Base-by-base conservation (phyloP, 75 land plant species). In the Adiantum capillusveneris region DNA sequence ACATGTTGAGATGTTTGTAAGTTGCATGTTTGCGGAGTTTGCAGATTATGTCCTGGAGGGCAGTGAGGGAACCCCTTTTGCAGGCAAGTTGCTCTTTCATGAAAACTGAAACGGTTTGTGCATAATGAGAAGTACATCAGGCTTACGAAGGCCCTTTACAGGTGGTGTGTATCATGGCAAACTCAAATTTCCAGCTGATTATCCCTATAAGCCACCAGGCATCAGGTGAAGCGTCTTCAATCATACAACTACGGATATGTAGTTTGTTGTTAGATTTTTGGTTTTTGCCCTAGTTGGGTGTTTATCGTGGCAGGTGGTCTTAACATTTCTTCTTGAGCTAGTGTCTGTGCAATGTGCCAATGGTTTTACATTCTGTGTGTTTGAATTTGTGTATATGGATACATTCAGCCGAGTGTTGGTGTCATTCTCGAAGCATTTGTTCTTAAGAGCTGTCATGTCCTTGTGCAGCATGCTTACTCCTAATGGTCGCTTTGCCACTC, bases 21-120 rank as follows among this genome's bases (percentile, higher is more conserved):
- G 58, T 20, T 53, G 5, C 5, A 18, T 25, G 27, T 59, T 9
- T 58, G 14, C 24, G 0, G 16, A 1, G 39, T 65, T 67, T 64
- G 45, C 84, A 92, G 97, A 92, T 83, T 92, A 85, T 80, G 97
- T 92, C 7, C 63, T 92, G 64, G 97, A 92, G 57, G 97, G 97
- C 37, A 92, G 97, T 68, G 76, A 84, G 66, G 95, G 86, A 2
- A 92, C 97, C 20, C 86, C 97, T 31, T 92, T 88, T 77, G 84
- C 80, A 75, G 97, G 97, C 85, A 58, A 53, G 53, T 31, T 28
- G 25, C 49, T 48, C 5, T n/a, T 25, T 2, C 6, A 20, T 12
- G 37, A 46, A 46, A 34, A 3, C 37, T 41, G 14, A 9, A 41
- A 41, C 14, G 43, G 14, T 41, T 9, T 41, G 9, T 41, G 9